These are phyloP conservation scores for Fusarium concolor DNA, from an alignment of 2,329 filamentous ascomycete genomes.

Conservation along the genomic window DNA sequence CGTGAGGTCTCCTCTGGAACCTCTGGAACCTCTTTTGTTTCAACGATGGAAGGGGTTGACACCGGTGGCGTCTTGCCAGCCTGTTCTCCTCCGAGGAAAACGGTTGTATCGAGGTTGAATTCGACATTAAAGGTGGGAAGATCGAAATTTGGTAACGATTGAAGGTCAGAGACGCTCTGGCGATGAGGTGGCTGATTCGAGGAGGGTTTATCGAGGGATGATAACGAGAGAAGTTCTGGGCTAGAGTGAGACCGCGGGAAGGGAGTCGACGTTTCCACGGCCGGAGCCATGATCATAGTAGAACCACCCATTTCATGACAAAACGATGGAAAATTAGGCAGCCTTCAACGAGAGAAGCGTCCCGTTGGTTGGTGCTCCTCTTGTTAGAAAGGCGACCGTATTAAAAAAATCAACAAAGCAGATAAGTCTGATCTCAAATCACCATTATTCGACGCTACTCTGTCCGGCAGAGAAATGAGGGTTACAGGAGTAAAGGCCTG, in stretches of 20 bases:
- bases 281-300: slow-evolving; percentile 55
- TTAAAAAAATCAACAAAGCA: slow-evolving; percentile 36
- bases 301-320: slow-evolving; percentile 54
- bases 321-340: slow-evolving; percentile 24
- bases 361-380: slow-evolving; percentile 34
- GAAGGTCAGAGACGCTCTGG: slow-evolving; percentile 31
- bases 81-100: slow-evolving; percentile 52
- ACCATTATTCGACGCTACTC: slow-evolving; percentile 47
- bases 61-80: slow-evolving; percentile 28
- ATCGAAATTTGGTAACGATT: slow-evolving; percentile 55
- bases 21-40: slow-evolving; percentile 39
- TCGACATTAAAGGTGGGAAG: slow-evolving; percentile 65
- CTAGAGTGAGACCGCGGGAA: slow-evolving; percentile 53
- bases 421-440: slow-evolving; percentile 37
- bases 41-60: slow-evolving; percentile 33
- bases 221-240: slow-evolving; percentile 46
- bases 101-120: slow-evolving; percentile 60
- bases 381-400: slow-evolving; percentile 39
- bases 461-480: slow-evolving; percentile 45
- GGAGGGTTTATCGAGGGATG: slow-evolving; percentile 44
- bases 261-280: slow-evolving; percentile 48
- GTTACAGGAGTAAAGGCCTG: slow-evolving; percentile 9
- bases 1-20: slow-evolving; percentile 33
- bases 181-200: slow-evolving; percentile 37
- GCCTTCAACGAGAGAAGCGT: slow-evolving; percentile 38